Conservation (phyloP, 495 filamentous ascomycete species). For the Talaromyces nanjingensis region DNA sequence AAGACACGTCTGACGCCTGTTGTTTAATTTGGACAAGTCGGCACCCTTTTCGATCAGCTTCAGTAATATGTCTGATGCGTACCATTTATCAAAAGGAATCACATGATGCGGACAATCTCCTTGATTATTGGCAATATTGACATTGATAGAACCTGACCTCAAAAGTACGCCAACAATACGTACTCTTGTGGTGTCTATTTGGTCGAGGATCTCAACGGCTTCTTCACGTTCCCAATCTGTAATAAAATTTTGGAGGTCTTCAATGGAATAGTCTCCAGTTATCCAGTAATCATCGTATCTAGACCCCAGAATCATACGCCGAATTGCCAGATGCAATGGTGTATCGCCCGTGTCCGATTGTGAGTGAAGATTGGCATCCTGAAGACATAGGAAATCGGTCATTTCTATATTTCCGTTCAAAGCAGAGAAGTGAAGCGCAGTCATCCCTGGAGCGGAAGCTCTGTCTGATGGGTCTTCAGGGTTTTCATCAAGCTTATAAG, state of each 20-base stretch:
- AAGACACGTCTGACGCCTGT: slow-evolving; percentile 10
- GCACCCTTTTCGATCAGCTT: slow-evolving; percentile 11
- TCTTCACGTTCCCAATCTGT: slow-evolving; percentile 12
- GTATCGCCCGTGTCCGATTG: background rate
- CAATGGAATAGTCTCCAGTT: slow-evolving; percentile 5
- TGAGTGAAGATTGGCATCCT: slow-evolving; percentile 1
- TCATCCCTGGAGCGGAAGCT: background rate
- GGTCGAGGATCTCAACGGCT: slow-evolving; percentile 9
- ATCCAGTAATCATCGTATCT: background rate
- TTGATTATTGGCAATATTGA: slow-evolving; percentile 12
- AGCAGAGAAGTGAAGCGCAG: slow-evolving; percentile 6
- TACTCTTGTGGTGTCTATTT: slow-evolving; percentile 7
- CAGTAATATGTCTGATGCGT: slow-evolving; percentile 10
- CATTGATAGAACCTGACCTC: slow-evolving; percentile 8
- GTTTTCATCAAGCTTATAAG: background rate
- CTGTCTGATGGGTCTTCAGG: background rate
- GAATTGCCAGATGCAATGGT: slow-evolving; percentile 8
- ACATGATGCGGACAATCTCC: slow-evolving; percentile 13
- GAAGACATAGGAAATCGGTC: background rate
- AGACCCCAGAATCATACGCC: background rate
- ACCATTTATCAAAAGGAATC: slow-evolving; percentile 11
- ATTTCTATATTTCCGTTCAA: background rate
- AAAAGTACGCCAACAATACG: slow-evolving; percentile 11
- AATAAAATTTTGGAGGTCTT: slow-evolving; percentile 11
- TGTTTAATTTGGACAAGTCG: slow-evolving; percentile 9